Conservation (phyloP, 768 basidiomycete species). For the Rhizopogon vulgaris region DNA sequence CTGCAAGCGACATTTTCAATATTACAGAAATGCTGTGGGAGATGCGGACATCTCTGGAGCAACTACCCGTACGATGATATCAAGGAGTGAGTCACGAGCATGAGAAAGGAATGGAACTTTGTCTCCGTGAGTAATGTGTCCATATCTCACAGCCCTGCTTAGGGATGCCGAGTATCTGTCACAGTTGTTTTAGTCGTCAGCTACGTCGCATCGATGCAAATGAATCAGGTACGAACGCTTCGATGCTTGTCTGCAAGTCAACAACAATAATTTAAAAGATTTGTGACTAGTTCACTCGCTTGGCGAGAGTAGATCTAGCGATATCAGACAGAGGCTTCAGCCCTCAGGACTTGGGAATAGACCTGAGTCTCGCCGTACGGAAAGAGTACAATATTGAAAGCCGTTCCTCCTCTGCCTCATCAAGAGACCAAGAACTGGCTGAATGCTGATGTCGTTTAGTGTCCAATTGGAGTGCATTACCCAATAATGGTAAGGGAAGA, state of each 20-base stretch:
- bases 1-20: no score
- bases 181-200: not conserved
- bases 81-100: not conserved
- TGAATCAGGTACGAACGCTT: not conserved
- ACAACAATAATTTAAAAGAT: not conserved
- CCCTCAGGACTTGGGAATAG: not conserved
- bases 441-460: not conserved
- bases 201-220: not conserved
- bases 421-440: no score
- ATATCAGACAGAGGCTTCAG: not conserved
- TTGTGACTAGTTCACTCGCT: not conserved
- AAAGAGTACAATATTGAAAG: conserved; percentile 4
- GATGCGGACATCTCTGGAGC: not conserved
- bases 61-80: not conserved
- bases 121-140: not conserved
- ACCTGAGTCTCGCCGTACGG: not conserved
- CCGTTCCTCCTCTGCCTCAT: conserved; percentile 2
- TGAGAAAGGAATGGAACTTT: not conserved
- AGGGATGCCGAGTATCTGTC: not conserved
- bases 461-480: no score
- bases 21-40: not conserved
- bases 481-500: no score
- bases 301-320: not conserved
- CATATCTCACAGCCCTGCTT: not conserved
- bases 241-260: not conserved